A percentile compares a stretch with the other conserved stretches of the same genome.
Evolutionary conservation across 2,329 filamentous ascomycete genomes (phyloP).

Genomic region (Xylariaceae sp.): DNA sequence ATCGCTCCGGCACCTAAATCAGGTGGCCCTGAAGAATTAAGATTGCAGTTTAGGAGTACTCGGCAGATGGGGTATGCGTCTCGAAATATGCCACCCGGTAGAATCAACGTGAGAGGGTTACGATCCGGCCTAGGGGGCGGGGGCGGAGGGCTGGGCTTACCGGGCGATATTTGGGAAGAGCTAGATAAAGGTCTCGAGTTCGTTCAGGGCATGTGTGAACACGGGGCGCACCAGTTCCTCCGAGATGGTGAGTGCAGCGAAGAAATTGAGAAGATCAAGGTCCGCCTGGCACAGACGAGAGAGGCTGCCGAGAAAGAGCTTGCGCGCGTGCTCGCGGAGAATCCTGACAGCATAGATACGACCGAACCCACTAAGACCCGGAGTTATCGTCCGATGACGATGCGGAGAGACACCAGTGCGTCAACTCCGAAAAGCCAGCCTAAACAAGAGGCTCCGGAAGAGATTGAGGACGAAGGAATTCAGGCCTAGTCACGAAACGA

Average conservation of each 20-base stretch:
- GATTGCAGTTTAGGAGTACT: conserved; percentile 43
- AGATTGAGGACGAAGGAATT: conserved; percentile 37
- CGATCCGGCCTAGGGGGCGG: conserved; percentile 32
- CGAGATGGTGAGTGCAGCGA: conserved; percentile 81
- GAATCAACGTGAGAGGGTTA: conserved; percentile 30
- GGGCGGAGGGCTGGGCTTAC: conserved; percentile 29
- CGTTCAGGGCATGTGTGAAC: conserved; percentile 81
- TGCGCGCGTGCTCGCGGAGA: conserved; percentile 57
- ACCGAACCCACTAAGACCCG: conserved; percentile 44
- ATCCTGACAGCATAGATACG: conserved; percentile 37
- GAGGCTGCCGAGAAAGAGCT: conserved; percentile 63
- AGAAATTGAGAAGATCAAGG: conserved; percentile 72
- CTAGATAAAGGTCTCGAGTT: conserved; percentile 79
- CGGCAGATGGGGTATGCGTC: conserved; percentile 41
- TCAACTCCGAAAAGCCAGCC: conserved; percentile 29
- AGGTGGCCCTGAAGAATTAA: conserved; percentile 30
- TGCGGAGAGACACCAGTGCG: conserved; percentile 50
- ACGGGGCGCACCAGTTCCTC: conserved; percentile 86
- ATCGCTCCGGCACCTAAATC: conserved; percentile 11
- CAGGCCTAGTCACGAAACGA: conserved; percentile 31
- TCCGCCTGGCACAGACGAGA: conserved; percentile 65
- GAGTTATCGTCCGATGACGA: conserved; percentile 55
- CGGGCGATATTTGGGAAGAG: conserved; percentile 65
- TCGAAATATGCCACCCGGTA: conserved; percentile 22
- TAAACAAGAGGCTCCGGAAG: conserved; percentile 28